These are phyloP conservation scores for Acacia concinna DNA, from an alignment of 331 rosid species.

Conservation along the genomic window DNA sequence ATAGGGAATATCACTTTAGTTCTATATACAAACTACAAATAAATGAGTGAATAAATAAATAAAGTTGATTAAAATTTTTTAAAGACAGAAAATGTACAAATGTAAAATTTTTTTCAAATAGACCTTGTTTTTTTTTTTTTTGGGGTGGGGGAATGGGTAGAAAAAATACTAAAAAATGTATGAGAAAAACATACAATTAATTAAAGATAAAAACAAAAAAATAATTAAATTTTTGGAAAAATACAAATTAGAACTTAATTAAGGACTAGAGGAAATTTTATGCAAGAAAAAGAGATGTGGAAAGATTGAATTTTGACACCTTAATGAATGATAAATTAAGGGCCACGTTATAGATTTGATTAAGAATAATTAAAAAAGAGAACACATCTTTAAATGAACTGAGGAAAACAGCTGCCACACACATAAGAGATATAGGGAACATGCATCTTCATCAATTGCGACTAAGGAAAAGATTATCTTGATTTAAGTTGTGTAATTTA, in stretches of 20 bases:
- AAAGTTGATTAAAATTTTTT: no score
- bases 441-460: constrained; percentile 27
- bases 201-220: not conserved
- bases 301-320: not conserved
- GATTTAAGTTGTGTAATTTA: not conserved
- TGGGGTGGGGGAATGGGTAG: no score
- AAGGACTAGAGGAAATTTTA: not conserved
- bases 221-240: no score
- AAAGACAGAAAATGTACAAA: no score
- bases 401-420: constrained; percentile 59
- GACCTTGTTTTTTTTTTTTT: not conserved
- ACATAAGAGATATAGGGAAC: constrained; percentile 17
- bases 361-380: constrained; percentile 13
- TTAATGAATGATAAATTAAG: not conserved
- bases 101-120: no score
- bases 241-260: no score
- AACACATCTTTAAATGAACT: not conserved
- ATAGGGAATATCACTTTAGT: no score
- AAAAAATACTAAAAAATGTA: no score
- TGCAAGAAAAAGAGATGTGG: not conserved
- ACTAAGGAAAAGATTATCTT: not conserved
- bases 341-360: not conserved
- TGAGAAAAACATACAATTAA: no score
- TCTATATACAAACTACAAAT: no score
- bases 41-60: no score